These are phyloP conservation scores for Phaeoacremonium minimum DNA, from an alignment of 2,329 filamentous ascomycete species.

Conservation along the genomic window DNA sequence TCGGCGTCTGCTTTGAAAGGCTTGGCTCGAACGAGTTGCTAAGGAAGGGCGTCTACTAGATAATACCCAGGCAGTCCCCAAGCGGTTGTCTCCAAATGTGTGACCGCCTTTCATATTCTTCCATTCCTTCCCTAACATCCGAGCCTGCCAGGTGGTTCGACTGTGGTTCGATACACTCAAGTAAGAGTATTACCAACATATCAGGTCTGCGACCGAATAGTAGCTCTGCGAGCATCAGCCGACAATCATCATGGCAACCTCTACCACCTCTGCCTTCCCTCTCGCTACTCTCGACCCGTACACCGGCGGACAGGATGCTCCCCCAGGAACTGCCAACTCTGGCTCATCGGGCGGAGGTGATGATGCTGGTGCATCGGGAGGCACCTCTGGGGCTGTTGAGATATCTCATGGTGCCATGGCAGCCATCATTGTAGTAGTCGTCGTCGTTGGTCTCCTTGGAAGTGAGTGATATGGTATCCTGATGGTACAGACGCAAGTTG, in stretches of 20 bases:
- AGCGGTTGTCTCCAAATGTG: background rate
- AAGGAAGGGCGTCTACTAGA: background rate
- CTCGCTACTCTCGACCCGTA: constrained; percentile 35
- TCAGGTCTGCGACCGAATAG: background rate
- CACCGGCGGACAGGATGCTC: constrained; percentile 26
- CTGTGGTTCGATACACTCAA: background rate
- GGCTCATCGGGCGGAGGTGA: constrained; percentile 16
- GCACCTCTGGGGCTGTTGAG: constrained; percentile 52
- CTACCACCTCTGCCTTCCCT: constrained; percentile 27
- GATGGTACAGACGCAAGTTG: background rate
- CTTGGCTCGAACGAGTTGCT: background rate
- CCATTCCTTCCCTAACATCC: background rate
- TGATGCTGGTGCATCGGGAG: constrained; percentile 61
- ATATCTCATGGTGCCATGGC: constrained; percentile 67
- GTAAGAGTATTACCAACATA: background rate
- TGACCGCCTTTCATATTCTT: background rate
- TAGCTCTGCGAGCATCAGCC: background rate
- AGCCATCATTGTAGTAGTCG: constrained; percentile 71
- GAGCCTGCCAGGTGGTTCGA: background rate
- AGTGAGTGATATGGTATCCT: constrained; percentile 42
- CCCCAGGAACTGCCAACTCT: constrained; percentile 17
- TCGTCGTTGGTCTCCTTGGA: constrained; percentile 62
- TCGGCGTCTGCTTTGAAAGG: background rate
- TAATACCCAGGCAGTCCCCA: background rate
- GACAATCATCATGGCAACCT: constrained; percentile 19